A percentile compares a stretch with the other conserved stretches of the same genome.
These are phyloP conservation scores for Byssochlamys sp. DNA, from an alignment of 2,329 filamentous ascomycete genomes.

Conservation along the genomic window DNA sequence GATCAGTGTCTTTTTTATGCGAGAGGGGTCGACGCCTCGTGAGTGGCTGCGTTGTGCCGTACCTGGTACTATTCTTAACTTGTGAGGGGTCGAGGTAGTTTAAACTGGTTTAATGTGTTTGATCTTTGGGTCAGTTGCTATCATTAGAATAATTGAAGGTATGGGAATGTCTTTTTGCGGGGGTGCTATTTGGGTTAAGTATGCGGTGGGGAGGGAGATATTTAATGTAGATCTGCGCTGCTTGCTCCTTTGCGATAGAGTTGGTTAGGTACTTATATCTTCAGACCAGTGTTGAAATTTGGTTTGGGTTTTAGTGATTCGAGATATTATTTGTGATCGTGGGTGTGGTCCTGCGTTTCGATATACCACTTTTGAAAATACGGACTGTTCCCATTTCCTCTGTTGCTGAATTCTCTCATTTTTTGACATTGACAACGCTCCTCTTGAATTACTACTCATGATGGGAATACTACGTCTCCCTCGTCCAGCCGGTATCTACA, in stretches of 20 bases:
- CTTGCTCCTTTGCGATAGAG: not conserved
- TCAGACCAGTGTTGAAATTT: too few relatives aligned
- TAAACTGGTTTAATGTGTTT: not conserved
- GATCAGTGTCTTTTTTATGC: not conserved
- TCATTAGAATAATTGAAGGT: not conserved
- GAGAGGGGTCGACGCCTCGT: not conserved
- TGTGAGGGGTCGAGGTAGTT: not conserved
- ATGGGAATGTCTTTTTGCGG: not conserved
- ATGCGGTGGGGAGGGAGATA: not conserved
- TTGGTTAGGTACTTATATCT: too few relatives aligned
- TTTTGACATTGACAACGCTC: not conserved
- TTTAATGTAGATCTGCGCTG: not conserved
- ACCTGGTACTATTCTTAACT: not conserved
- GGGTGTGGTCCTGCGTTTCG: not conserved
- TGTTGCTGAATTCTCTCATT: not conserved
- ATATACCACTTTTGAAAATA: not conserved
- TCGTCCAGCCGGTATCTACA: constrained; percentile 26
- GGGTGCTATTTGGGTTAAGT: not conserved
- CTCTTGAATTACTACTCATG: constrained; percentile 1
- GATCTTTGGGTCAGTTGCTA: not conserved
- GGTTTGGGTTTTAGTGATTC: too few relatives aligned
- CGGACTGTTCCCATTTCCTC: not conserved
- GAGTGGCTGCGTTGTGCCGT: not conserved
- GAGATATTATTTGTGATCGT: too few relatives aligned
- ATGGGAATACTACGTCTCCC: constrained; percentile 29